Base-by-base conservation (phyloP, 2,329 filamentous ascomycete genomes). In the Cladophialophora chaetospira region DNA sequence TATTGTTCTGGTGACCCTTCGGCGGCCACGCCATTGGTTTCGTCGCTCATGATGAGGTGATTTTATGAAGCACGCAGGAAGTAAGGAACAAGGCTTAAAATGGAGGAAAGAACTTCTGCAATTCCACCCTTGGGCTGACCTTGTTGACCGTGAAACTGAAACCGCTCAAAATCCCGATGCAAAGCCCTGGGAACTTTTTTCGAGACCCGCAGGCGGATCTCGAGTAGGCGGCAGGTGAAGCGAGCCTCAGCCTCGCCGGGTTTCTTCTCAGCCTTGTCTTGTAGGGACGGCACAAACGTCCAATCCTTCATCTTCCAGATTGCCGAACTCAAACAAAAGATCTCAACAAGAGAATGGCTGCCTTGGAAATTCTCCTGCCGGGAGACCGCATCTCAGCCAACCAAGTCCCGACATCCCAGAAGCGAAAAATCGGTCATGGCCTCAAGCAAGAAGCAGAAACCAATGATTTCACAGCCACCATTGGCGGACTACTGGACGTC, bases 301-400 rank as follows among this genome's bases (percentile, higher is more conserved):
- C 42, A 28, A 25, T 6, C 23, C 28, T 33, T 48, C 45, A 25
- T 29, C 2, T n/a, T n/a, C n/a, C n/a, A n/a, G n/a, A n/a, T n/a
- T n/a, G n/a, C n/a, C n/a, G n/a, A n/a, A 33, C 29, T 33, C 29
- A 8, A 8, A 8, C 29, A 33, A 33, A 33, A 33, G 29, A 33
- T 13, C 8, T 8, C 8, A 8, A 21, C 26, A 5, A 8, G 8
- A 36, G n/a, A 17, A 51, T 51, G 23, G 29, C 47, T 23, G 42
- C 3, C 2, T 3, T 83, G 25, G 74, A 79, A n/a, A 75, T 93
- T 61, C 83, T 97, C 60, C 83, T 97, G 5, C 94, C 94, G 0
- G 92, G 94, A 64, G 91, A 97, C 66, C 69, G 76, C 28, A 81
- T 97, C 43, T 83, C 89, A 57, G 71, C 82, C 1, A 78, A 82